phyloP scores from a whole-genome alignment of 495 filamentous ascomycete genomes.

The Podospora appendiculata region DNA sequence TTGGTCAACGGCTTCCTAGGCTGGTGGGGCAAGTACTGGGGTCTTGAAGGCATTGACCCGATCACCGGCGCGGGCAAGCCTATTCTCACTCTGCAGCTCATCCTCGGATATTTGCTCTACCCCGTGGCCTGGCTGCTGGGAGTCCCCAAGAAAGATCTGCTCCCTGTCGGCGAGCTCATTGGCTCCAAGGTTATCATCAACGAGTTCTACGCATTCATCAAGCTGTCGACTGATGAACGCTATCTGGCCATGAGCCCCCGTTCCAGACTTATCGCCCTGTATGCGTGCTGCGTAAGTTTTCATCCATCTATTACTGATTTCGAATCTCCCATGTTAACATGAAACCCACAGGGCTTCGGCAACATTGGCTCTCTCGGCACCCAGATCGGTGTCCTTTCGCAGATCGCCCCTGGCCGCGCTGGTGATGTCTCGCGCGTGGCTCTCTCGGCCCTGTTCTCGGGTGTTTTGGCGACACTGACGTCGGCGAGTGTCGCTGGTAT shows the following conservation, averaged over 20 bases:
- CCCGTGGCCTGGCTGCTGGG: conserved; percentile 80
- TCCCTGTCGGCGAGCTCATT: conserved; percentile 70
- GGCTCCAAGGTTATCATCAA: conserved; percentile 77
- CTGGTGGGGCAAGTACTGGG: conserved; percentile 82
- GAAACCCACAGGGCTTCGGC: conserved; percentile 64
- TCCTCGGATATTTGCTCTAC: conserved; percentile 79
- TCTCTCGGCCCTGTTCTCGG: conserved; percentile 67
- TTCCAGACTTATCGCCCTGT: conserved; percentile 74
- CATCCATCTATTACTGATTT: not conserved
- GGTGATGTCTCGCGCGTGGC: conserved; percentile 73
- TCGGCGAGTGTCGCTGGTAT: conserved; percentile 74
- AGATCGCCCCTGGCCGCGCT: conserved; percentile 64
- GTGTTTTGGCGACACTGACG: conserved; percentile 71
- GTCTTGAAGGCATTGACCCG: too few relatives aligned
- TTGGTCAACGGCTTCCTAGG: conserved; percentile 71
- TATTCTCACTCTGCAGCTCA: conserved; percentile 62
- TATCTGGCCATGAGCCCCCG: conserved; percentile 54
- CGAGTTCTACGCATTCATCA: conserved; percentile 57
- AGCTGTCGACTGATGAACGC: conserved; percentile 54
- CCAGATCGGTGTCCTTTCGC: conserved; percentile 77
- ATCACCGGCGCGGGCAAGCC: conserved; percentile 45
- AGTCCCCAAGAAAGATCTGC: conserved; percentile 63
- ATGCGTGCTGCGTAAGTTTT: conserved; percentile 74
- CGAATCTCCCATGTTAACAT: conserved; percentile 56
- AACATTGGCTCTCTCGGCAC: conserved; percentile 78